A percentile compares a stretch with the other conserved stretches of the same genome.
Conservation (phyloP, 768 basidiomycete genomes). For the Auriscalpium microsporum region DNA sequence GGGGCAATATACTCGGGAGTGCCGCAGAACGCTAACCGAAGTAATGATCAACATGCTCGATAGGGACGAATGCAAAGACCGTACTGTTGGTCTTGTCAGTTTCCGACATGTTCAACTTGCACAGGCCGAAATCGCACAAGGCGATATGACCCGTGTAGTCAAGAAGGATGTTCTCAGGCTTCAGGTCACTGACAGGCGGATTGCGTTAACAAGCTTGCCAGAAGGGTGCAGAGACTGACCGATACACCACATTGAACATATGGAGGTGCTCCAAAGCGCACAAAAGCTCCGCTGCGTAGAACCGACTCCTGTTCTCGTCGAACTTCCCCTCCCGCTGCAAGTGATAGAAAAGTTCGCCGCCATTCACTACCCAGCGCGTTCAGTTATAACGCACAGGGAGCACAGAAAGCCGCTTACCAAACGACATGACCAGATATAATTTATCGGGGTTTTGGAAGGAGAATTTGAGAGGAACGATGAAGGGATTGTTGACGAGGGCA, state of each 20-base stretch:
- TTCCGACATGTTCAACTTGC: conserved; percentile 96
- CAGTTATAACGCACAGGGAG: too few species aligned
- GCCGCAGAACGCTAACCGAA: conserved; percentile 63
- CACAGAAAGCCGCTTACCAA: conserved; percentile 42
- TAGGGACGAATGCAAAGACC: conserved; percentile 13
- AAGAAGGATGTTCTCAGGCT: conserved; percentile 95
- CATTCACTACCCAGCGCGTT: conserved; percentile 57
- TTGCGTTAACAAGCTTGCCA: conserved; percentile 3
- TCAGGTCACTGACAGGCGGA: conserved; percentile 60
- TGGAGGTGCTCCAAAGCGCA: conserved; percentile 94
- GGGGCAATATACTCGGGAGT: conserved; percentile 99
- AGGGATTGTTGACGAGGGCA: conserved; percentile 95
- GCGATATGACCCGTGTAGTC: conserved; percentile 99
- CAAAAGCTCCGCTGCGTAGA: conserved; percentile 96
- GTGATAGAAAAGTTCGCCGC: conserved; percentile 97
- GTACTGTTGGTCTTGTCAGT: conserved; percentile 94
- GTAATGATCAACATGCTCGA: neutral
- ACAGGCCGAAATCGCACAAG: conserved; percentile 95
- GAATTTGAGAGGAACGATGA: conserved; percentile 98
- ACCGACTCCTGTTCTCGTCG: conserved; percentile 86
- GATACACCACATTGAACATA: conserved; percentile 96
- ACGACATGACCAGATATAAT: conserved; percentile 94
- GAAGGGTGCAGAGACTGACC: conserved; percentile 34
- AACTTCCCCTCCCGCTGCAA: conserved; percentile 95
- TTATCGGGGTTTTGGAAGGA: conserved; percentile 98